These are phyloP conservation scores for Tricharina praecox DNA, from an alignment of 495 filamentous ascomycete genomes.

Conservation along the genomic window DNA sequence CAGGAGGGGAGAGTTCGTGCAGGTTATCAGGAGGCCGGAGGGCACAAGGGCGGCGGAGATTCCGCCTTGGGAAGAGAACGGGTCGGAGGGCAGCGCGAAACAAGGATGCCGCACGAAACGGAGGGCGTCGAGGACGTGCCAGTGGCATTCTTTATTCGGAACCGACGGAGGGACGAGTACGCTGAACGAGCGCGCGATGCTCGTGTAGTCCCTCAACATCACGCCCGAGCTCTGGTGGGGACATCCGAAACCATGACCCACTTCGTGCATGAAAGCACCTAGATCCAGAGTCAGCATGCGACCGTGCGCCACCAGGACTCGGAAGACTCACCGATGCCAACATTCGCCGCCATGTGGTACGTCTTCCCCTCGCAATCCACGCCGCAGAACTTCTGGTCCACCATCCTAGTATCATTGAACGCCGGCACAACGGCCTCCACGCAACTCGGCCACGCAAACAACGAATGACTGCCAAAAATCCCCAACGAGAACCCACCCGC, in stretches of 20 bases:
- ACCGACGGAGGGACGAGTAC: conserved; percentile 66
- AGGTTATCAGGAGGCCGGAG: background rate
- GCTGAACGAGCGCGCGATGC: conserved; percentile 65
- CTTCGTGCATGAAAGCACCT: conserved; percentile 72
- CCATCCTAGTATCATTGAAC: conserved; percentile 74
- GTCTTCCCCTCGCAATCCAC: conserved; percentile 69
- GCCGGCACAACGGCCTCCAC: conserved; percentile 75
- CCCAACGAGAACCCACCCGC: conserved; percentile 58
- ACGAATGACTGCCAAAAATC: conserved; percentile 75
- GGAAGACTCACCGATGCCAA: conserved; percentile 46
- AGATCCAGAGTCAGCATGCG: background rate
- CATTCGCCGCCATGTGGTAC: conserved; percentile 79
- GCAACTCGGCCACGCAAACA: conserved; percentile 70
- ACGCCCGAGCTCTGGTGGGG: conserved; percentile 74
- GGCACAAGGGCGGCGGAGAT: background rate
- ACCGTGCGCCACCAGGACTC: background rate
- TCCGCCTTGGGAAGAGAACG: conserved; percentile 17
- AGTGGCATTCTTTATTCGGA: conserved; percentile 62
- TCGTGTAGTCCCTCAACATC: conserved; percentile 76
- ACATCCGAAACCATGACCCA: conserved; percentile 71
- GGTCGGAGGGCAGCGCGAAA: conserved; percentile 69
- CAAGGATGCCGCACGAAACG: conserved; percentile 81
- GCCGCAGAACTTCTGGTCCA: conserved; percentile 60
- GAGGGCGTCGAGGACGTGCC: conserved; percentile 74
- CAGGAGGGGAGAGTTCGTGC: background rate